Evolutionary conservation across 2,329 filamentous ascomycete genomes (phyloP), one percentile per base, ranked within the genome.

Genomic region (Beauveria rudraprayagi): DNA sequence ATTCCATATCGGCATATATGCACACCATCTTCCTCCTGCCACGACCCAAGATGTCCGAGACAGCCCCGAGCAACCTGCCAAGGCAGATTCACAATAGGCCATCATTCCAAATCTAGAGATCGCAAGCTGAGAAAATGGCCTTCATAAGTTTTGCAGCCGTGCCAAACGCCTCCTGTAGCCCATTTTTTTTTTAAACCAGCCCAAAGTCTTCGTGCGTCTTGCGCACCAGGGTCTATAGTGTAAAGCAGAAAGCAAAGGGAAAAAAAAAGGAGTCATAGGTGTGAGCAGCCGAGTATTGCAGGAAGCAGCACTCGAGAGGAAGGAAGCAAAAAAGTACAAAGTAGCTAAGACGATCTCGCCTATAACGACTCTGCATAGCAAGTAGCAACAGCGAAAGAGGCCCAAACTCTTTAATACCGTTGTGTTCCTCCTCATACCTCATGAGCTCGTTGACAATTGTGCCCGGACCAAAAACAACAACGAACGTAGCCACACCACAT

Each of bases 261-360:
- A 19, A 53, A 61, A 53, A 56, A 28, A 56, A 61, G 57, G 57
- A 59, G 59, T 24, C 61, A 54, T 8, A 52, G 59, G 58, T 26
- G 43, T 58, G 56, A 51, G 56, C 56, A 51, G 56, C 24, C 16
- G 56, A 58, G 47, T 37, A 30, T 48, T 56, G 26, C 50, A 43
- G 24, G 53, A 65, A 65, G 56, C 53, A 61, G 51, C 63, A 60
- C 44, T 28, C n/a, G 62, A 66, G 60, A 64, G 34, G 61, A 56
- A 66, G 50, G 57, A 66, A 60, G 61, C 48, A 60, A 63, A 59
- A 61, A 56, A 50, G 64, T 65, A 64, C 63, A 63, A 57, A 64
- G 56, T 59, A 59, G 56, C 56, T 59, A 59, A 53, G 56, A 59
- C 56, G 56, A 53, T 46, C 56, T 59, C 56, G 56, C 48, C 56